These are phyloP conservation scores for Solanum neorickii DNA, from an alignment of 257 asterid species.

Conservation along the genomic window DNA sequence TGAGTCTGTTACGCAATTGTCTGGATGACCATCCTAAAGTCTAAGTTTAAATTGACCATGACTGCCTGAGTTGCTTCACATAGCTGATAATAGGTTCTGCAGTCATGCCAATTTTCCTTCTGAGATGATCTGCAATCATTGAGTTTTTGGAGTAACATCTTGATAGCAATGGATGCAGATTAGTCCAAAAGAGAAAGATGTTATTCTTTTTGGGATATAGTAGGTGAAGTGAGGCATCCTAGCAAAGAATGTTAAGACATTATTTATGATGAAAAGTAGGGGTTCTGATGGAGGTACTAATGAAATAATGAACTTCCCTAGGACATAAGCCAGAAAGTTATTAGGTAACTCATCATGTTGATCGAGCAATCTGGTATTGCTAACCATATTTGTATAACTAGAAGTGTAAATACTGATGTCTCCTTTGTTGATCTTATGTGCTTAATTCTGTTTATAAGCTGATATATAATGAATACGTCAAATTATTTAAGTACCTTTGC, in stretches of 20 bases:
- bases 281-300: background rate
- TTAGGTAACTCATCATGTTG: background rate
- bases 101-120: background rate
- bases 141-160: background rate
- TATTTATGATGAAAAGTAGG: background rate
- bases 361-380: background rate
- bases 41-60: background rate
- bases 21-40: background rate
- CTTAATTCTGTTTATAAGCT: background rate
- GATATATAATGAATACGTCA: background rate
- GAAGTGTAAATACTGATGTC: background rate
- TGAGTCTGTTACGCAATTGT: background rate
- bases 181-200: background rate
- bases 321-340: background rate
- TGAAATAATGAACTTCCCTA: background rate
- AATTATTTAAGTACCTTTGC: background rate
- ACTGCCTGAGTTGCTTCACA: background rate
- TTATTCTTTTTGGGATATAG: background rate
- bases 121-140: background rate
- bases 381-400: background rate
- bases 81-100: background rate
- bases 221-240: background rate
- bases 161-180: background rate
- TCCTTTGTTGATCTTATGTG: background rate
- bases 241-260: background rate